A percentile compares a stretch with the other conserved stretches of the same genome.
These are phyloP conservation scores for Neurospora cerealis DNA, from an alignment of 495 filamentous ascomycete genomes.

Conservation along the genomic window DNA sequence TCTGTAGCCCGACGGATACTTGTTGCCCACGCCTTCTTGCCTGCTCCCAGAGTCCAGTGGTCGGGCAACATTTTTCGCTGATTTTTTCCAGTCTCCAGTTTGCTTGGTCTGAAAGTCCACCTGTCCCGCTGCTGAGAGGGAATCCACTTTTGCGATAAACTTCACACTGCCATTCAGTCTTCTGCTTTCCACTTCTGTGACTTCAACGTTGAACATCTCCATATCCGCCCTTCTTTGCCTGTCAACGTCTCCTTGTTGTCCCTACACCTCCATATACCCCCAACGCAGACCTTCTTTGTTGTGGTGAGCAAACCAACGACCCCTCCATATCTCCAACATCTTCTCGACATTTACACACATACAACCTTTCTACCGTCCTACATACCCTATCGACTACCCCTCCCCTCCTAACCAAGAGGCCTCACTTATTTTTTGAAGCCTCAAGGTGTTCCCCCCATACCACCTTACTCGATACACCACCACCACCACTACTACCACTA, in stretches of 20 bases:
- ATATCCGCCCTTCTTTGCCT: not conserved
- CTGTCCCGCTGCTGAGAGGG: not conserved
- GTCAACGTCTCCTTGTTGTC: not conserved
- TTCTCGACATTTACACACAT: not conserved
- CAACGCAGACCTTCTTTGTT: not conserved
- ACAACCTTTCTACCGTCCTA: not conserved
- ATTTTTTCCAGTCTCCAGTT: slow-evolving; percentile 6
- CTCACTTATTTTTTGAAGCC: not conserved
- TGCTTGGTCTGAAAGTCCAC: not conserved
- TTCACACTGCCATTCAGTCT: slow-evolving; percentile 1
- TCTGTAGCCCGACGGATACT: not conserved
- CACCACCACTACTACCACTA: not conserved
- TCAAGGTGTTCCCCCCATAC: not conserved
- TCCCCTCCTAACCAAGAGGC: slow-evolving; percentile 1
- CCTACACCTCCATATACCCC: not conserved
- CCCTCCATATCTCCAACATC: not conserved
- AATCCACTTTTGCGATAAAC: slow-evolving; percentile 6
- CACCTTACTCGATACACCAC: not conserved
- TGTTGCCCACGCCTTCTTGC: not conserved
- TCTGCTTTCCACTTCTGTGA: not conserved
- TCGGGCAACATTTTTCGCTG: slow-evolving; percentile 13
- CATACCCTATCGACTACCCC: not conserved
- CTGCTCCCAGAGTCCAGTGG: not conserved
- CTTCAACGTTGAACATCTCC: not conserved
- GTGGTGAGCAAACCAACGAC: not conserved